These are phyloP conservation scores for Batkoa obscura DNA, from an alignment of 371 early-diverging fungal species.

Conservation along the genomic window DNA sequence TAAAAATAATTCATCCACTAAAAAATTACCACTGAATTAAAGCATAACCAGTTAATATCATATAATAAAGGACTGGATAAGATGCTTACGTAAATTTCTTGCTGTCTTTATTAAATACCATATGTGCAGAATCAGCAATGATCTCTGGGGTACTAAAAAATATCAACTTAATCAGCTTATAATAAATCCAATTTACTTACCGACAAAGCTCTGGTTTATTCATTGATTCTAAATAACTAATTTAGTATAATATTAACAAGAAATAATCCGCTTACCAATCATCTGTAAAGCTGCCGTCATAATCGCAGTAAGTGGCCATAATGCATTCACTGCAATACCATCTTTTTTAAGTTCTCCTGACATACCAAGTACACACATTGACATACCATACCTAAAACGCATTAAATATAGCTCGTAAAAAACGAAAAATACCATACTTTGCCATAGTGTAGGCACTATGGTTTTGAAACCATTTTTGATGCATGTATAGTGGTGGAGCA, in stretches of 20 bases:
- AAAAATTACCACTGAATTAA: constrained; percentile 37
- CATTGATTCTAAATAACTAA: background rate
- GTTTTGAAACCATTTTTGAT: constrained; percentile 38
- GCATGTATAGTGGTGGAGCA: constrained; percentile 47
- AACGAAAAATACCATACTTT: constrained; percentile 20
- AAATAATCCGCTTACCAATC: constrained; percentile 11
- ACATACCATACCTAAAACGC: constrained; percentile 30
- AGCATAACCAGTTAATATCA: background rate
- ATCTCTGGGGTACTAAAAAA: constrained; percentile 31
- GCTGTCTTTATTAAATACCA: constrained; percentile 27
- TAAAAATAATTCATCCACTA: constrained; percentile 51
- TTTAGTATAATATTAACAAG: too few relatives aligned
- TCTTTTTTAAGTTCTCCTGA: constrained; percentile 37
- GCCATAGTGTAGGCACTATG: constrained; percentile 57
- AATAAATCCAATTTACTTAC: background rate
- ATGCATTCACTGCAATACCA: constrained; percentile 54
- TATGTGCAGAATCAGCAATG: constrained; percentile 64
- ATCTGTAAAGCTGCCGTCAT: constrained; percentile 48
- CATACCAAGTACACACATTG: constrained; percentile 46
- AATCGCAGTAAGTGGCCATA: constrained; percentile 63
- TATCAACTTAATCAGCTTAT: too few relatives aligned
- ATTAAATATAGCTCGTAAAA: background rate
- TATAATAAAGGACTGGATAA: background rate
- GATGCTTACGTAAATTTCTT: constrained; percentile 19
- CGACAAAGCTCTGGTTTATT: background rate